phyloP scores from a whole-genome alignment of 306 rosid genomes.

The Carpinus fangiana region DNA sequence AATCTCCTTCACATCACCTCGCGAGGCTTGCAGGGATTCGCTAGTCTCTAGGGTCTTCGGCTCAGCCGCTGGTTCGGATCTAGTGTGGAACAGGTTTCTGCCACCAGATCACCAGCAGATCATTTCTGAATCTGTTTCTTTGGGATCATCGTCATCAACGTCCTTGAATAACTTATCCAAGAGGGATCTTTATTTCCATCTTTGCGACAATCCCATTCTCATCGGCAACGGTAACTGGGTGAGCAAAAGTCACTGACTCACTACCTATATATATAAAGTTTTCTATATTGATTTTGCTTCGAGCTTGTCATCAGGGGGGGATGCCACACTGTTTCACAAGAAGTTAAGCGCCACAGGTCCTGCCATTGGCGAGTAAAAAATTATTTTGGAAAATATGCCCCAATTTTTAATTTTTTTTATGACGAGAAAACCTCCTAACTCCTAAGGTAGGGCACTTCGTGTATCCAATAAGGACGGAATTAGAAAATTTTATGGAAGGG shows the following conservation, averaged over 20 bases:
- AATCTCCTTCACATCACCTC: conserved; percentile 14
- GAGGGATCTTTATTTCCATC: not conserved
- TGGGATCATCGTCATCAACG: not conserved
- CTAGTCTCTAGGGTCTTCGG: not conserved
- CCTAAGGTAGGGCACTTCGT: no score
- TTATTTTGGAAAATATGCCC: no score
- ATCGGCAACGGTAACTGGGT: not conserved
- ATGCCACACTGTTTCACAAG: no score
- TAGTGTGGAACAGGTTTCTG: not conserved
- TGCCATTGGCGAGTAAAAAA: no score
- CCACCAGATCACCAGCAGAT: not conserved
- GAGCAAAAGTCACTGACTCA: not conserved
- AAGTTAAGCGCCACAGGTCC: no score
- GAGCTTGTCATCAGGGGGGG: no score
- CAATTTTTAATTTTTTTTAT: no score
- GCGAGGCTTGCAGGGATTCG: conserved; percentile 14
- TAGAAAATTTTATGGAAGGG: no score
- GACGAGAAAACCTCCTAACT: no score
- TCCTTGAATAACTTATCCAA: not conserved
- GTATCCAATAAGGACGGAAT: no score
- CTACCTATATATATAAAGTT: no score
- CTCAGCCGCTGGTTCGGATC: not conserved
- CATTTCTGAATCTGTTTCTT: conserved; percentile 4
- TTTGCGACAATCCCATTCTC: conserved; percentile 1
- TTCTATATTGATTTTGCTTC: no score